Evolutionary conservation across 306 rosid species (phyloP).

Genomic region (Quercus gilva): DNA sequence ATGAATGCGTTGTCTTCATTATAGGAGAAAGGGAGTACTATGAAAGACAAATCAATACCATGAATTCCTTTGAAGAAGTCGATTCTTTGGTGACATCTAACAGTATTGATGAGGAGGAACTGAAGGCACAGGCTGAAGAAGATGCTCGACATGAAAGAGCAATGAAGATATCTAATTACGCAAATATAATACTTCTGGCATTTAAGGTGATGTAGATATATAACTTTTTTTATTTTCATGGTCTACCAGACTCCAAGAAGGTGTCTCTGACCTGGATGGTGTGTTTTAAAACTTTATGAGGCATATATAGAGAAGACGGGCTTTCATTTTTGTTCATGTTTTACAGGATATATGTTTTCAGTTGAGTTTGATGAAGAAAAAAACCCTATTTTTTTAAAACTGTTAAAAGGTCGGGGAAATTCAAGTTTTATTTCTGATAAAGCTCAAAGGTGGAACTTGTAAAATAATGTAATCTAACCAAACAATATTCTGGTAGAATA

Average conservation of each 20-base stretch:
- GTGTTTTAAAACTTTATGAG: too few relatives aligned
- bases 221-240: not conserved
- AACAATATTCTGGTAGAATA: not conserved
- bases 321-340: too few relatives aligned
- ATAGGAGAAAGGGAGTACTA: constrained; percentile 56
- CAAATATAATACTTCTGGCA: constrained; percentile 42
- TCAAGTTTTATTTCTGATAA: too few relatives aligned
- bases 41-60: constrained; percentile 39
- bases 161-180: constrained; percentile 51
- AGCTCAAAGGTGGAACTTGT: too few relatives aligned
- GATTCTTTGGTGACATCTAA: constrained; percentile 22
- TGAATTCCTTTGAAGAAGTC: constrained; percentile 47
- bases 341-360: too few relatives aligned
- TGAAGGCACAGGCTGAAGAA: constrained; percentile 13
- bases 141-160: constrained; percentile 46
- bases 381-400: too few relatives aligned
- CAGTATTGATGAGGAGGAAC: constrained; percentile 11
- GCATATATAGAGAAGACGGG: too few relatives aligned
- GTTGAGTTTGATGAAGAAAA: too few relatives aligned
- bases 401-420: too few relatives aligned
- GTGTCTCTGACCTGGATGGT: too few relatives aligned
- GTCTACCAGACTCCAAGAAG: not conserved
- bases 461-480: not conserved
- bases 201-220: constrained; percentile 32
- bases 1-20: not conserved